phyloP scores from a whole-genome alignment of 805 yeast genomes.

The Candida andamanensis region DNA sequence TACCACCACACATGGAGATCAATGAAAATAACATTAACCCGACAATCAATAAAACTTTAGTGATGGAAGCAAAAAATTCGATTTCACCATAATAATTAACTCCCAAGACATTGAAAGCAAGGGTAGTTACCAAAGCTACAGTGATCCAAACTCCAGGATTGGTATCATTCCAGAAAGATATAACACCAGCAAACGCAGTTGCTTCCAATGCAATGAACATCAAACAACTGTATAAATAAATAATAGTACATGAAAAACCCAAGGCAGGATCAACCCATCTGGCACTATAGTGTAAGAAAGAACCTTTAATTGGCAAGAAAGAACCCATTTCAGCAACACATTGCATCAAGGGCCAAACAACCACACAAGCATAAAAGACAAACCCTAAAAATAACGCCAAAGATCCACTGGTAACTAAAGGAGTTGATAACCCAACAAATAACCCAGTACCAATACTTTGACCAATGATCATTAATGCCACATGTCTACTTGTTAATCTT shows the following conservation, averaged over 20 bases:
- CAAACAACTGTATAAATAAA: conserved; percentile 28
- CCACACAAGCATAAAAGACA: conserved; percentile 23
- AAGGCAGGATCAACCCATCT: conserved; percentile 33
- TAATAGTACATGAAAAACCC: conserved; percentile 29
- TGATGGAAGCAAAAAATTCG: conserved; percentile 28
- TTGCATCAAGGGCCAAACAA: conserved; percentile 33
- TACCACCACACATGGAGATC: conserved; percentile 35
- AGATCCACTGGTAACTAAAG: conserved; percentile 29
- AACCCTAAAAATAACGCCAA: conserved; percentile 31
- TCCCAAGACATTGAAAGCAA: conserved; percentile 26
- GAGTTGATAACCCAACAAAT: conserved; percentile 26
- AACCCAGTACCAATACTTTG: conserved; percentile 33
- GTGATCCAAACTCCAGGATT: conserved; percentile 30
- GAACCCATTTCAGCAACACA: conserved; percentile 36
- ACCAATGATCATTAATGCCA: conserved; percentile 31
- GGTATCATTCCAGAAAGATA: conserved; percentile 26
- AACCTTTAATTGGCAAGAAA: conserved; percentile 31
- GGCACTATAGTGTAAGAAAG: conserved; percentile 29
- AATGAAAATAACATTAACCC: conserved; percentile 30
- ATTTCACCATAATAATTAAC: conserved; percentile 43
- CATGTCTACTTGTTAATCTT: conserved; percentile 25
- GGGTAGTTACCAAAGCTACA: conserved; percentile 20
- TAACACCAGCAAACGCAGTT: conserved; percentile 26
- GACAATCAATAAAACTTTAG: conserved; percentile 28
- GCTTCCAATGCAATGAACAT: conserved; percentile 32